These are phyloP conservation scores for Orobanche coerulescens DNA, from an alignment of 257 asterid species.

Conservation along the genomic window DNA sequence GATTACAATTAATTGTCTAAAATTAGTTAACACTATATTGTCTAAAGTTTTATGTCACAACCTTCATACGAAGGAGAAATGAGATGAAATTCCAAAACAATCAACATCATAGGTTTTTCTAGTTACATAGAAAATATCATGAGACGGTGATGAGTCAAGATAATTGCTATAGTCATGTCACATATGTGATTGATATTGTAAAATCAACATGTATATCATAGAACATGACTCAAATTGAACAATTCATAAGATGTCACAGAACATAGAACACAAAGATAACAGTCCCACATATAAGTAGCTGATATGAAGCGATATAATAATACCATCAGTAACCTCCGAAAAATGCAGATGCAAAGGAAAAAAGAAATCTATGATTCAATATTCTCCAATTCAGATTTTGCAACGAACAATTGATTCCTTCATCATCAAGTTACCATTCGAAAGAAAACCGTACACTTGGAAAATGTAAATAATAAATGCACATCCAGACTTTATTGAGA, in stretches of 20 bases:
- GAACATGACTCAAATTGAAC: too few species aligned
- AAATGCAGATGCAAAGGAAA: constrained; percentile 1
- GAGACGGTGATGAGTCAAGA: too few species aligned
- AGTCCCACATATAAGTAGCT: background rate
- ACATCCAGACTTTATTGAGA: background rate
- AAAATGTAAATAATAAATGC: background rate
- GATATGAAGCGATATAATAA: background rate
- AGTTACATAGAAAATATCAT: too few species aligned
- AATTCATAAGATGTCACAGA: background rate
- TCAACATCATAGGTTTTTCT: too few species aligned
- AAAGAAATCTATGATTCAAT: background rate
- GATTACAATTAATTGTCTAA: too few species aligned
- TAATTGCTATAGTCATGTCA: too few species aligned
- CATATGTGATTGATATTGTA: too few species aligned
- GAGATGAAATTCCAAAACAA: too few species aligned
- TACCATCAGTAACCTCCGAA: constrained; percentile 12
- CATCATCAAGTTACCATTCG: constrained; percentile 11
- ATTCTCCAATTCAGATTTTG: background rate
- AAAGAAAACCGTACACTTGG: constrained; percentile 5
- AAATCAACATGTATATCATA: too few species aligned
- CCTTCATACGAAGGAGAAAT: too few species aligned
- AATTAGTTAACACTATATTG: too few species aligned
- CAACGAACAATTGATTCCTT: constrained; percentile 4
- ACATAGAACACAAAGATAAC: constrained; percentile 7
- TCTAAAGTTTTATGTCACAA: too few species aligned